Base-by-base conservation (phyloP, 2,329 filamentous ascomycete genomes). In the Ophiostoma triangulosporum region DNA sequence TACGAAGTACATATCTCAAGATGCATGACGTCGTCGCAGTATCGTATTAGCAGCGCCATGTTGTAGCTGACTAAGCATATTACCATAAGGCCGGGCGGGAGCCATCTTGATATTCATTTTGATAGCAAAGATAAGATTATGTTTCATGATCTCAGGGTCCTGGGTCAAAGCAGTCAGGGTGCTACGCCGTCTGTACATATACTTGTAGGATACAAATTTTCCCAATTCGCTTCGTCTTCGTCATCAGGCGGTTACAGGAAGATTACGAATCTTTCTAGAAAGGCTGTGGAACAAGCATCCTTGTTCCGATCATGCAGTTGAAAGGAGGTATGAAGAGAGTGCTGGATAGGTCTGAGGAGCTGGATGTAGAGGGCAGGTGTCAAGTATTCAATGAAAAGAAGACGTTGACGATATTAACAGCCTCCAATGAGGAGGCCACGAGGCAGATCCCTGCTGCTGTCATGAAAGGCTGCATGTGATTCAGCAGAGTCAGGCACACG, bases 261-360 rank as follows among this genome's bases (percentile, higher is more conserved):
- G 14, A 54, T 50, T 43, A 33, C 35, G 52, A 48, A 48, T 54
- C n/a, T 38, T 54, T 54, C 53, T 54, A 52, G 53, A 54, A 54
- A 26, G 35, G 48, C 17, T 43, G 49, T 35, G 20, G 49, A 51
- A 51, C 22, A 46, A 46, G 49, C 32, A 54, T 49, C 53, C 53
- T 36, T 54, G 49, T 51, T 33, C 36, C 31, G 53, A 51, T 54
- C 40, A 54, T 54, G 48, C 49, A 35, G 43, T 29, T n/a, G n/a
- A 43, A 26, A 32, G 27, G 17, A 26, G 40, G 31, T 12, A 24
- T 29, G 20, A 40, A 51, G 50, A 24, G 9, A 15, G 20, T 17
- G 35, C 8, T 9, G 17, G 46, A 33, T 20, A 22, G n/a, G n/a
- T n/a, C n/a, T n/a, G n/a, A n/a, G n/a, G n/a, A n/a, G n/a, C 12